Conservation (phyloP, 2,329 filamentous ascomycete genomes). For the Apiospora kogelbergensis region DNA sequence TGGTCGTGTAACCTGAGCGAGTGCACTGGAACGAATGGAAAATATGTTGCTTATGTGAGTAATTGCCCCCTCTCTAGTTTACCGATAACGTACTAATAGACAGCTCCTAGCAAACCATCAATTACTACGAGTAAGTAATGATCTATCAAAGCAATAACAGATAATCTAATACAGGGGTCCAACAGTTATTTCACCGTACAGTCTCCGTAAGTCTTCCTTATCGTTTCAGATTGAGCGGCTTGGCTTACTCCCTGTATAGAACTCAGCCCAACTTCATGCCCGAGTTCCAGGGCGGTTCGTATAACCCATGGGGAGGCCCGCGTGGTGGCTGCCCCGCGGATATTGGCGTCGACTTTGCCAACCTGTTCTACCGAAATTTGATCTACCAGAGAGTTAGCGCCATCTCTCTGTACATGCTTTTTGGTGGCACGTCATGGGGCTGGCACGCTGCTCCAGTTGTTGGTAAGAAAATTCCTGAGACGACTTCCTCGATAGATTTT, state of each 20-base stretch:
- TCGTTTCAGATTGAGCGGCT: no score
- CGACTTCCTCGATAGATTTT: neutral
- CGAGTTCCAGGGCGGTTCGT: conserved; percentile 60
- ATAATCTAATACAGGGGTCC: no score
- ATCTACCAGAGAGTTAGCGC: conserved; percentile 60
- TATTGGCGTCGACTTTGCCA: conserved; percentile 59
- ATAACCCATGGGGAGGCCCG: conserved; percentile 63
- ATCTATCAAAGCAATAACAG: no score
- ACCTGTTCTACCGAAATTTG: conserved; percentile 63
- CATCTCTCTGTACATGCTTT: conserved; percentile 64
- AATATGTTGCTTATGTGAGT: conserved; percentile 56
- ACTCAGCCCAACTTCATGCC: conserved; percentile 55
- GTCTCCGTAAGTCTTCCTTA: conserved; percentile 31
- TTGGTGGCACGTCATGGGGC: conserved; percentile 65
- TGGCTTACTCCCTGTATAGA: conserved; percentile 13
- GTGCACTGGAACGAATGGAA: conserved; percentile 59
- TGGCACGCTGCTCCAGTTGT: conserved; percentile 57
- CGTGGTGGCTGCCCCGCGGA: conserved; percentile 51
- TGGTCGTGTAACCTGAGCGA: conserved; percentile 64
- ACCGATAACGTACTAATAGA: neutral
- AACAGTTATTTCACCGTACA: conserved; percentile 30
- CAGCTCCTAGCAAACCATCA: conserved; percentile 18
- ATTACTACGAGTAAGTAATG: conserved; percentile 25
- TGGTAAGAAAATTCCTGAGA: conserved; percentile 14
- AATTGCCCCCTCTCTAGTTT: no score